Base-by-base conservation (phyloP, 2,329 filamentous ascomycete genomes). In the Claviceps cyperi region DNA sequence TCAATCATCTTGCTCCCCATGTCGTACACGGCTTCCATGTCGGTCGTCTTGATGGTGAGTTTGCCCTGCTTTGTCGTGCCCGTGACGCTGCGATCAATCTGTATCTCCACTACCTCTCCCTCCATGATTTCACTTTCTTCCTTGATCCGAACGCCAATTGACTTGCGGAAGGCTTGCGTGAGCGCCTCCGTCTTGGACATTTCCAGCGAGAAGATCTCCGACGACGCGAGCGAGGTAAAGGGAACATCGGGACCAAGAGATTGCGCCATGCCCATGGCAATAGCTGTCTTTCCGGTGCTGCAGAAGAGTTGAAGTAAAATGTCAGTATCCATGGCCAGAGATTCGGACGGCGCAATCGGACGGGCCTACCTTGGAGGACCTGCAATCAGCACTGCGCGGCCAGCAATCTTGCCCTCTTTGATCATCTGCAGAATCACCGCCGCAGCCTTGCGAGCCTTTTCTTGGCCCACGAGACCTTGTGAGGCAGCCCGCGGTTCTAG, bases 1-100 rank as follows among this genome's bases (percentile, higher is more conserved):
- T 98, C 92, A 58, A 98, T 98, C 92, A 98, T 97, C 72, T 97
- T 97, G 58, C 86, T 91, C 56, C 92, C 92, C 90, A 98, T 96
- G 62, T 98, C 92, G 71, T 97, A 98, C 57, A 98, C 86, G 13
- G 92, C 95, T 70, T 98, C 92, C 92, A 98, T 98, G 67, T 98
- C 92, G 52, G 91, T 97, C 11, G 92, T 98, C 73, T 98, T 98
- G 73, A 98, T 95, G 19, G 92, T 98, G 56, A 98, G 82, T 70
- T 98, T 98, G 62, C 92, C 92, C 75, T 96, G 91, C 75, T 97
- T 98, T 62, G 92, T 94, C 58, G 86, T 87, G 46, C 92, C 92
- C 14, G 92, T 97, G 50, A 98, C 88, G 61, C 90, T 96, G 58
- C 92, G 81, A 68, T 98, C 92, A 55, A 96, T 96, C 69, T 97